Conservation (phyloP, 164 flowering plant species). For the Sedum album region DNA sequence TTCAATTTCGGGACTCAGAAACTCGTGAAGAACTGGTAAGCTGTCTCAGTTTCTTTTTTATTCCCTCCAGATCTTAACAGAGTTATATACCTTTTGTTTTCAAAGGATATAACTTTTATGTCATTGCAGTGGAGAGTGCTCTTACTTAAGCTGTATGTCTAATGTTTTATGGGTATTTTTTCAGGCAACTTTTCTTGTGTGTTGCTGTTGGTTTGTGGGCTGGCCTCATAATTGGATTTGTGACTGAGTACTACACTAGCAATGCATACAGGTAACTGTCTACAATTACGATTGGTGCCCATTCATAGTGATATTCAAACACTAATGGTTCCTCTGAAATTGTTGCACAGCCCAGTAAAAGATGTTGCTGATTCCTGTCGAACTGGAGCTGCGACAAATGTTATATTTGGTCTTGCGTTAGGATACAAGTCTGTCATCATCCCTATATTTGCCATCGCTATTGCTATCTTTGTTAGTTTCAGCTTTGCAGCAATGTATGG, state of each 20-base stretch:
- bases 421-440: slow-evolving; percentile 51
- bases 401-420: slow-evolving; percentile 42
- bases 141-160: background rate
- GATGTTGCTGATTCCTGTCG: slow-evolving; percentile 53
- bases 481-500: slow-evolving; percentile 52
- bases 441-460: slow-evolving; percentile 40
- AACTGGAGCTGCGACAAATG: slow-evolving; percentile 51
- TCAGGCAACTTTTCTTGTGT: slow-evolving; percentile 46
- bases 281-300: background rate
- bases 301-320: background rate
- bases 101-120: background rate
- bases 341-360: slow-evolving; percentile 37
- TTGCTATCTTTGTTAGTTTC: slow-evolving; percentile 40
- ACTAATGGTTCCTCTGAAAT: background rate
- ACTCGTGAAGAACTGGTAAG: slow-evolving; percentile 36
- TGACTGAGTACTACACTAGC: slow-evolving; percentile 45
- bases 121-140: too few relatives aligned
- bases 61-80: background rate
- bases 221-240: slow-evolving; percentile 40
- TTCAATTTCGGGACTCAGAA: slow-evolving; percentile 30
- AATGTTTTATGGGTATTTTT: background rate
- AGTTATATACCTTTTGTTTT: background rate
- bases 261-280: slow-evolving; percentile 37
- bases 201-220: slow-evolving; percentile 49
- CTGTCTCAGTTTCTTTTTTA: background rate